Percentiles rank a stretch among this genome's conserved stretches.
phyloP scores from a whole-genome alignment of 148 eudicot genomes.

The Amaranthus hypochondriacus region DNA sequence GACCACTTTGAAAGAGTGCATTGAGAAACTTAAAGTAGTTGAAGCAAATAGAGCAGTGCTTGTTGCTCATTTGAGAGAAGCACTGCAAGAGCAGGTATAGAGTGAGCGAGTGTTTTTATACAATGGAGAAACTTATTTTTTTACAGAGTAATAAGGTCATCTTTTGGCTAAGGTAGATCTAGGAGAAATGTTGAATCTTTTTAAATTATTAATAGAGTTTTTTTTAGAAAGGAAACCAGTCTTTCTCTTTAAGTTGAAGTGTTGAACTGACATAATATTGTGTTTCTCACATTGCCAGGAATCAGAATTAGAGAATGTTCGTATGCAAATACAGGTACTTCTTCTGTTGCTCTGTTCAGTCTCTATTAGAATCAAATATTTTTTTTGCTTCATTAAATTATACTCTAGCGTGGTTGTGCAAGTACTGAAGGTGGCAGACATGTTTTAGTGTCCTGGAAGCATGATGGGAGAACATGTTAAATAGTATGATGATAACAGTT shows the following conservation, averaged over 20 bases:
- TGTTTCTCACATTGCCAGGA: conserved; percentile 47
- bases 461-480: neutral
- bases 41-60: conserved; percentile 80
- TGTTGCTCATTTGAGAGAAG: conserved; percentile 71
- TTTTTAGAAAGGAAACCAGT: neutral
- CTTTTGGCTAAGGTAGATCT: neutral
- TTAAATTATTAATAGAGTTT: neutral
- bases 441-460: no score
- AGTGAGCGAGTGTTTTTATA: neutral
- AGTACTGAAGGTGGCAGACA: neutral
- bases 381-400: conserved; percentile 9
- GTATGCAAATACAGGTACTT: conserved; percentile 82
- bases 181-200: neutral
- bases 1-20: conserved; percentile 52
- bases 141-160: neutral
- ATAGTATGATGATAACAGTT: neutral
- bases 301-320: conserved; percentile 85
- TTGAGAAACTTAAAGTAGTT: conserved; percentile 72
- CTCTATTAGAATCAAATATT: neutral
- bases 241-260: neutral
- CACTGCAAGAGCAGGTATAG: conserved; percentile 77
- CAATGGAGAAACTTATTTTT: neutral
- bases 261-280: conserved; percentile 10
- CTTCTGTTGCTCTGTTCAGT: conserved; percentile 11
- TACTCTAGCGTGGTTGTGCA: conserved; percentile 1